Conservation (phyloP, 2,329 filamentous ascomycete genomes). For the Fonsecaea nubica region DNA sequence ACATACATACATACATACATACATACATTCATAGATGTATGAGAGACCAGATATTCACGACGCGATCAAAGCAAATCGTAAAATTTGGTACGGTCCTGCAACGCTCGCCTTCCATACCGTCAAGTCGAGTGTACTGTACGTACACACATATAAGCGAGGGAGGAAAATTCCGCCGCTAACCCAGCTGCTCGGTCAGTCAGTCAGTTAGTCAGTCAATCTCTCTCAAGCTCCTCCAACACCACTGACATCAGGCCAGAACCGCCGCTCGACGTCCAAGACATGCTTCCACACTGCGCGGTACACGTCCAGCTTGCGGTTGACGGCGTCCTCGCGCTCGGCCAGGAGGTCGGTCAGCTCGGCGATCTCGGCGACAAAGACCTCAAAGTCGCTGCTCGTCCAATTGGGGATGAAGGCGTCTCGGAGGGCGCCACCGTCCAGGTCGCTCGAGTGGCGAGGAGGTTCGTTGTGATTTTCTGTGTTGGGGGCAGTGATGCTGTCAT, state of each 20-base stretch:
- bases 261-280: conserved; percentile 62
- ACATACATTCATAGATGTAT: no score
- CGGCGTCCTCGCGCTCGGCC: conserved; percentile 54
- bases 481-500: not conserved
- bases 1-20: no score
- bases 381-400: conserved; percentile 69
- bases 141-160: no score
- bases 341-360: conserved; percentile 63
- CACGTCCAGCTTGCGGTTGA: conserved; percentile 44
- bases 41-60: no score
- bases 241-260: conserved; percentile 62
- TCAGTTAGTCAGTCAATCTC: not conserved
- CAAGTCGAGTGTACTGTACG: no score
- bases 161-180: no score
- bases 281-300: conserved; percentile 59
- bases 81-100: no score
- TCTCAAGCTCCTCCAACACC: not conserved
- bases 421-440: conserved; percentile 69
- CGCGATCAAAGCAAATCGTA: no score
- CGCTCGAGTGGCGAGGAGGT: conserved; percentile 44
- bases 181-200: no score
- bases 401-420: conserved; percentile 71
- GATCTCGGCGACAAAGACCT: conserved; percentile 63
- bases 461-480: not conserved
- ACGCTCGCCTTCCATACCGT: no score